Evolutionary conservation across 2,329 filamentous ascomycete genomes (phyloP).

Genomic region (Plenodomus biglobosus): DNA sequence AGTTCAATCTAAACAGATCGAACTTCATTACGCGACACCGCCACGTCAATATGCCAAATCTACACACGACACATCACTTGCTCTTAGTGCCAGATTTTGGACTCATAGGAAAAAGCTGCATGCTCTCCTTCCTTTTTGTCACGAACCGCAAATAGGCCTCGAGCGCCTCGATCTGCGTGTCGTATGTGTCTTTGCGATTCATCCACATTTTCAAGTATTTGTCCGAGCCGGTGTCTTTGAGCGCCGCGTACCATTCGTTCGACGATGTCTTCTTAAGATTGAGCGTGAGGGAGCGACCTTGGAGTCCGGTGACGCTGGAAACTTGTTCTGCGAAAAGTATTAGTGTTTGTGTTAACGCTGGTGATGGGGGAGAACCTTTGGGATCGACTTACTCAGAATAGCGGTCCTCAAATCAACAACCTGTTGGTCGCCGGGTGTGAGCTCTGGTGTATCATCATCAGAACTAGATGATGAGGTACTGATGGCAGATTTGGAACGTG

Average conservation of each 20-base stretch:
- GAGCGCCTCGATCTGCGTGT: constrained; percentile 25
- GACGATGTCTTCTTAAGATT: constrained; percentile 24
- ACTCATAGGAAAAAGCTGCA: constrained; percentile 28
- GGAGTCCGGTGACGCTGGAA: constrained; percentile 21
- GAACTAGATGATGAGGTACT: constrained; percentile 6
- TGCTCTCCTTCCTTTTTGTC: constrained; percentile 24
- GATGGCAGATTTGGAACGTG: constrained; percentile 7
- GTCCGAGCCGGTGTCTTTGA: constrained; percentile 28
- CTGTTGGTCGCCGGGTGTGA: neutral
- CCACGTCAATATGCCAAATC: neutral
- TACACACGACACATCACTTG: neutral
- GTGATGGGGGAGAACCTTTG: neutral
- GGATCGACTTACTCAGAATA: neutral
- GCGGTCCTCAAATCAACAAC: neutral
- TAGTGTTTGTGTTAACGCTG: constrained; percentile 14
- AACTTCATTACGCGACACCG: neutral
- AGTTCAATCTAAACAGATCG: neutral
- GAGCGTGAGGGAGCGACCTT: constrained; percentile 24
- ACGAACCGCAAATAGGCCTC: constrained; percentile 29
- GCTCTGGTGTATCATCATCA: constrained; percentile 1
- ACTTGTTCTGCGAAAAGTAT: neutral
- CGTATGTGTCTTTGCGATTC: constrained; percentile 28
- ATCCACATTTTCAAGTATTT: constrained; percentile 38
- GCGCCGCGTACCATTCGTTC: constrained; percentile 28
- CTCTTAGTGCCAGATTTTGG: neutral